Evolutionary conservation across 2,329 filamentous ascomycete species (phyloP), one percentile per base, ranked within the genome.

Genomic region (Huntiella moniliformis): DNA sequence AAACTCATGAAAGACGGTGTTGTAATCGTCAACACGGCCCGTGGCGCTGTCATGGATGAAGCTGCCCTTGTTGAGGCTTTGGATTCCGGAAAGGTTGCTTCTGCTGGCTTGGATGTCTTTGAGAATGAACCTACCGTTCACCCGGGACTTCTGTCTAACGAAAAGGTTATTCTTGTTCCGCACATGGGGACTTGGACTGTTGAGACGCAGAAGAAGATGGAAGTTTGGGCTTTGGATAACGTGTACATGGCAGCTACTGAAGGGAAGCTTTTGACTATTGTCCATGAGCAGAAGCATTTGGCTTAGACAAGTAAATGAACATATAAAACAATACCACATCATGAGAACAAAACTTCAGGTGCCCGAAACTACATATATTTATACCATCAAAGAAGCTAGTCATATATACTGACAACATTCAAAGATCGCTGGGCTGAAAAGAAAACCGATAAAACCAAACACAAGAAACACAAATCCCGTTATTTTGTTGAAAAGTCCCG

Each of bases 161-260:
- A 74, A 2, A 71, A 74, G 53, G 82, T 83, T 16, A 66, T 88
- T 54, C 66, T 93, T 22, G 63, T 92, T 33, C 85, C 85, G 44
- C 85, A 92, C 60, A 82, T 92, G 81, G 84, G 84, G 0, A 92
- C 85, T 0, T 85, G 73, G 69, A 88, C 82, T 0, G 64, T 76
- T 22, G 83, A 74, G 62, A 74, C 71, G 5, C 65, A 70, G 58
- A 64, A 61, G 38, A 71, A 73, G 60, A 78, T 88, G 82, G 83
- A 88, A 61, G 69, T 76, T 56, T 84, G 77, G 77, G 71, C 74
- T 35, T 77, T 88, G 53, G 69, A 67, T 28, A 88, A 91, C 56
- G 69, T 86, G 31, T 66, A 68, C 16, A 61, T 66, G 52, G 82
- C 77, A 1, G 53, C 87, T 4, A 66, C 72, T 52, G 67, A 67